Evolutionary conservation across 1,284 basidiomycete genomes (phyloP), one percentile per base, ranked within the genome.

Genomic region (Trichosporon inkin): DNA sequence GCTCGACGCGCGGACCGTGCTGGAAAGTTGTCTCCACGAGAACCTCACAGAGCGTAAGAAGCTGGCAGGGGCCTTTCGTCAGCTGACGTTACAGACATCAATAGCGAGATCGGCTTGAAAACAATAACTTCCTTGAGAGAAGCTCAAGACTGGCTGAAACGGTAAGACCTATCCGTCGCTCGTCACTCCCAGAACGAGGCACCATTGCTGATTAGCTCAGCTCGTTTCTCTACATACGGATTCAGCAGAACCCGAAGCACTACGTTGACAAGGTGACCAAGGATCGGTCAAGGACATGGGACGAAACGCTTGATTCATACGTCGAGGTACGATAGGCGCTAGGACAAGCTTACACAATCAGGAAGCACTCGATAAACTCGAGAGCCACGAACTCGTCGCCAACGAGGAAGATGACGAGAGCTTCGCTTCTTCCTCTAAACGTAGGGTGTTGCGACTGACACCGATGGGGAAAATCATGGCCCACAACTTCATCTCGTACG

Each of bases 61-160:
- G 6, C n/a, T 4, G 2, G 13, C 6, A 14, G 3, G n/a, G 36
- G 14, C 22, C 2, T 17, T 10, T 10, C 6, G 13, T 53, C 57
- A 36, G 60, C 49, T 22, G 8, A 40, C 8, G 11, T 8, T 20
- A 2, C 44, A 76, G 74, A 96, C 73, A 79, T 97, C 68, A 96
- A 96, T 71, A 92, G 91, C 2, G 94, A 97, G 78, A 88, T 96
- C 56, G 87, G 87, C 0, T 82, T 96, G 8, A 84, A 86, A 3
- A 93, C 90, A 0, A 92, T 95, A 67, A 84, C 80, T 2, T 82
- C 83, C 63, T 66, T 89, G 4, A 75, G 81, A 2, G 84, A 83
- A 5, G 92, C 90, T 1, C 67, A 78, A 36, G 80, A 82, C 11
- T 96, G 93, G 93, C 79, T 92, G 37, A 84, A 82, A 53, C 83